Base-by-base conservation (phyloP, 768 basidiomycete genomes). In the Serendipita vermifera region DNA sequence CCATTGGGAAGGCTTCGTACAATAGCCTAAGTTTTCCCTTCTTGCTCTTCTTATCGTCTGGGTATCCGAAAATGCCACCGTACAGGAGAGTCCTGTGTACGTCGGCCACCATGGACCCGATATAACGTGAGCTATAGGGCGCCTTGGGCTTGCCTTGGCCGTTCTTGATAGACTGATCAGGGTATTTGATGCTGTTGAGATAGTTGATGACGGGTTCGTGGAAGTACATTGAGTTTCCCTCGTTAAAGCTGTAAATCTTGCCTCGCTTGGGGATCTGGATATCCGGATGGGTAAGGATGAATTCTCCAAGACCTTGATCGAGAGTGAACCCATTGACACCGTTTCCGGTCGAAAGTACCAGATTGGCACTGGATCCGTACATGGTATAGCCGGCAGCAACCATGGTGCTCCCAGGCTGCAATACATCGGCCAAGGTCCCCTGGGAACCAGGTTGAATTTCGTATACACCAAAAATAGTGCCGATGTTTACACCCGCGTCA, bases 231-330 rank as follows among this genome's bases (percentile, higher is more conserved):
- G 91, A 80, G 73, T 99, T 99, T 59, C 96, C 96, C 73, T 99
- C 96, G 69, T 99, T 99, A 77, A 98, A 94, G 2, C 93, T 97
- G 74, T 99, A 99, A 66, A 99, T 99, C 73, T 98, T 98, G 62
- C 96, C 96, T 51, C 96, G 83, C 7, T 81, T 61, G 5, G 96
- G 96, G 61, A 99, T 89, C 70, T 81, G 79, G 71, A 99, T 99
- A 64, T 97, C 82, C 24, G 94, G 94, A 73, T 99, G 96, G 29
- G 96, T 99, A 57, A 98, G 80, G 67, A 99, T 96, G 71, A 98
- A 99, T 74, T 99, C 96, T 63, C 96, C 96, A 13, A 99, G 79
- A 4, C 91, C 70, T 20, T 87, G 85, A 70, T 99, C 96, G 35
- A 99, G 81, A 7, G 96, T 99, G 75, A 96, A 99, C 43, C 96